Conservation (phyloP, 495 filamentous ascomycete genomes). For the Parachaetomium inaequale region DNA sequence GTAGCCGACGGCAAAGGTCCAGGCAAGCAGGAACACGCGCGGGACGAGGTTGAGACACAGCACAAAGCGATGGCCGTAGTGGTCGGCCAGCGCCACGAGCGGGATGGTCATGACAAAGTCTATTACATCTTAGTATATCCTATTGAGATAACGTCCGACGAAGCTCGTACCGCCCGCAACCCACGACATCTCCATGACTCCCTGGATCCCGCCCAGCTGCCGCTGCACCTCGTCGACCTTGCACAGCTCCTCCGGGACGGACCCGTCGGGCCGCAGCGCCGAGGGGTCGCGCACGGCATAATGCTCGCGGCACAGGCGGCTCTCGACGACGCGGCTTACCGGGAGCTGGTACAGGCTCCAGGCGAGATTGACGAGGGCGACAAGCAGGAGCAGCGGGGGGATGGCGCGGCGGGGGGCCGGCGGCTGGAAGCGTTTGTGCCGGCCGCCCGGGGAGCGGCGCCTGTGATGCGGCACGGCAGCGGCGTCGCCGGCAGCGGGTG, state of each 20-base stretch:
- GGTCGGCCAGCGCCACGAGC: constrained; percentile 39
- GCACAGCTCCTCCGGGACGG: constrained; percentile 44
- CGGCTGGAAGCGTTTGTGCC: not conserved
- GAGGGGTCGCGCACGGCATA: constrained; percentile 39
- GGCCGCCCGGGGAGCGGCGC: not conserved
- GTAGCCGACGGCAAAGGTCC: constrained; percentile 40
- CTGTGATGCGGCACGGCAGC: not conserved
- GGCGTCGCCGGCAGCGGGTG: not conserved
- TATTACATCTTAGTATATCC: constrained; percentile 17
- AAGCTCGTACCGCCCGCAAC: constrained; percentile 40
- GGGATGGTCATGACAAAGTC: constrained; percentile 48
- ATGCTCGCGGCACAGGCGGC: constrained; percentile 45
- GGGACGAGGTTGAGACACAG: constrained; percentile 42
- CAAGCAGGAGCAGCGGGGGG: constrained; percentile 33
- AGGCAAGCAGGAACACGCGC: constrained; percentile 38
- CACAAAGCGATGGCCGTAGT: constrained; percentile 36
- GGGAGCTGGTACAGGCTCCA: constrained; percentile 46
- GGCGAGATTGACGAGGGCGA: constrained; percentile 44
- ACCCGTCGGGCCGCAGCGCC: constrained; percentile 32
- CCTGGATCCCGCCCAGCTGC: constrained; percentile 43
- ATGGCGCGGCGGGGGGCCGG: constrained; percentile 20
- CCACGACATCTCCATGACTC: constrained; percentile 43
- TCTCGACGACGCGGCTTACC: constrained; percentile 46
- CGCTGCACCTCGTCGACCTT: constrained; percentile 46
- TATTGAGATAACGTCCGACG: not conserved